Evolutionary conservation across 805 yeast genomes (phyloP).

Genomic region (Starmerella stigmatis): DNA sequence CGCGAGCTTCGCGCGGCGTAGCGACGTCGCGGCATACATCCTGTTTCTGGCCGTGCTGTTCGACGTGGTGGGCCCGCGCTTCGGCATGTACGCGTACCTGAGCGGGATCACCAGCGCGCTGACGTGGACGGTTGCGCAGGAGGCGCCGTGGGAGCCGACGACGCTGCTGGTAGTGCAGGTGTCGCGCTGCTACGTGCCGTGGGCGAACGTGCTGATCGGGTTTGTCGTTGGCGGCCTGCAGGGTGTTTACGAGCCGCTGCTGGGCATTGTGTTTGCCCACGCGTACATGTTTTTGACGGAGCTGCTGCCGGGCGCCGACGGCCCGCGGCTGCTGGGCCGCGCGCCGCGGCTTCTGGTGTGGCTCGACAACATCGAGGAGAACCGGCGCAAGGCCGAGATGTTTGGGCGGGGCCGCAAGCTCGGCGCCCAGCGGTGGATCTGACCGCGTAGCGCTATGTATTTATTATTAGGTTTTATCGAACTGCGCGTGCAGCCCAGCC

Average conservation of each 20-base stretch:
- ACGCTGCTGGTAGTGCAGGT: conserved; percentile 28
- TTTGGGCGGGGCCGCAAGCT: conserved; percentile 26
- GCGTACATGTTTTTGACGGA: conserved; percentile 27
- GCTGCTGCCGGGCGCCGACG: conserved; percentile 27
- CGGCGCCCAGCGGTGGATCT: conserved; percentile 16
- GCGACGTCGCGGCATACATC: conserved; percentile 21
- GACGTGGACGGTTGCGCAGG: conserved; percentile 34
- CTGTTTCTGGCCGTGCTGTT: conserved; percentile 20
- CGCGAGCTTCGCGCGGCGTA: conserved; percentile 7
- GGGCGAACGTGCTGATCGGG: conserved; percentile 27
- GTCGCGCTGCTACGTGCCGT: conserved; percentile 29
- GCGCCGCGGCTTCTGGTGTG: conserved; percentile 10
- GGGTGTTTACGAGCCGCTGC: conserved; percentile 23
- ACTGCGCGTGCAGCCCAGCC: no score
- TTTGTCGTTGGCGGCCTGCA: conserved; percentile 25
- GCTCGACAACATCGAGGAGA: conserved; percentile 2
- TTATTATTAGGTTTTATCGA: no score
- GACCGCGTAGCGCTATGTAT: no score
- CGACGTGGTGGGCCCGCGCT: conserved; percentile 19
- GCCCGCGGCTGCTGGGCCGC: conserved; percentile 20
- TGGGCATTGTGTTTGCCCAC: conserved; percentile 31
- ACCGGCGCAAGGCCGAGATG: conserved; percentile 8
- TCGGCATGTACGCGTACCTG: conserved; percentile 23
- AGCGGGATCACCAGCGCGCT: conserved; percentile 29
- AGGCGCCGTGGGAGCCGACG: conserved; percentile 26